Base-by-base conservation (phyloP, 148 eudicot species). In the Chenopodium suecicum region DNA sequence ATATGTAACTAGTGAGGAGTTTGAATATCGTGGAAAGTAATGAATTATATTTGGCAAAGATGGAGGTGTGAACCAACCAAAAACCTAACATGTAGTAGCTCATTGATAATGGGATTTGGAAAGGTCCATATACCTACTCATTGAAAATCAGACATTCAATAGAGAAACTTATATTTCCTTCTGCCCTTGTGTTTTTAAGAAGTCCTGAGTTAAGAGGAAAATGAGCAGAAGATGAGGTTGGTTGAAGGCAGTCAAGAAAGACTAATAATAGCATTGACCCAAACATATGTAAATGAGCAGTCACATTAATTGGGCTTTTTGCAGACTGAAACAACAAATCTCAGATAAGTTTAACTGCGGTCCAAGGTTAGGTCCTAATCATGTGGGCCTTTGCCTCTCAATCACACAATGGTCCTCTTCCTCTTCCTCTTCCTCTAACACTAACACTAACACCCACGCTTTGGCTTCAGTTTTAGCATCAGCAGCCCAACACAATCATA, bases 301-400 rank as follows among this genome's bases (percentile, higher is more conserved):
- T 70, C 74, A 70, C 10, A 19, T 41, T 71, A 16, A 71, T 2
- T 37, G 76, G 32, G 32, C 20, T 73, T 73, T 41, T 47, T n/a
- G 32, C 58, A 48, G 76, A 48, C 32, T 73, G 17, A 4, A n/a
- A 48, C 75, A 72, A 7, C 56, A 72, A 7, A 44, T 44, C 7
- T 9, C 14, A 70, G 23, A 37, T 14, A 46, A 73, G 22, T 4
- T 73, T 44, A 25, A 73, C 32, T 73, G 20, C 20, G 60, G 76
- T 73, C 76, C 76, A 67, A 73, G 60, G 76, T 73, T 72, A 44
- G 56, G 75, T 73, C 76, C 76, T 47, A 47, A 73, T 47, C 76
- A 73, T 3, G 76, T 47, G 76, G 76, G 22, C 76, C 60, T 73
- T 25, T 9, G 44, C 2, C 20, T 70, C 25, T 62, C 25, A 62